Evolutionary conservation across 1,284 basidiomycete species (phyloP).

Genomic region (Pseudozyma tsukubaensis): DNA sequence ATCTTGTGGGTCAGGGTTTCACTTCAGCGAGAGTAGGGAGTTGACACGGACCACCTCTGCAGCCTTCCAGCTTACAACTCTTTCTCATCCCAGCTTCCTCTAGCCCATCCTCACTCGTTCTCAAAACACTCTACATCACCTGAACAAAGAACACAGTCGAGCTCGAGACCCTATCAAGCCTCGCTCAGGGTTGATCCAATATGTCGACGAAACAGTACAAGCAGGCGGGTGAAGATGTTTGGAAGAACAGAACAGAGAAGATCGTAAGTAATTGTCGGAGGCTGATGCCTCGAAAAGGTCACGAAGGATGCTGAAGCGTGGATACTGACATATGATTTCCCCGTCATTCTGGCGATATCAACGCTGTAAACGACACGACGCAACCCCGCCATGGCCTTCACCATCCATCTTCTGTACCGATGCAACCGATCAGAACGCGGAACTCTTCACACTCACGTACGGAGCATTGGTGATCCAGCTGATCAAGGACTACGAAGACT

Average conservation of each 20-base stretch:
- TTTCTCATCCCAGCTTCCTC: not conserved
- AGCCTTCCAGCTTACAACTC: not conserved
- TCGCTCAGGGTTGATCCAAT: not conserved
- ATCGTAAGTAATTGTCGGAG: conserved; percentile 48
- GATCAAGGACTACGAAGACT: conserved; percentile 99
- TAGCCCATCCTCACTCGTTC: not conserved
- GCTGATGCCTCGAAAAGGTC: not conserved
- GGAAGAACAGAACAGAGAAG: conserved; percentile 68
- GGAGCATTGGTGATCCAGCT: conserved; percentile 97
- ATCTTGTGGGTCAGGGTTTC: conserved; percentile 5
- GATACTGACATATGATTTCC: conserved; percentile 1
- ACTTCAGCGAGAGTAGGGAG: conserved; percentile 5
- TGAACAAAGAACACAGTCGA: not conserved
- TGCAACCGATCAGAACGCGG: conserved; percentile 76
- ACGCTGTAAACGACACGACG: too few species aligned
- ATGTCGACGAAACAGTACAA: conserved; percentile 65
- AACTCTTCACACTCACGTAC: conserved; percentile 96
- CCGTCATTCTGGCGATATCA: not conserved
- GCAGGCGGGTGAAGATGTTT: conserved; percentile 64
- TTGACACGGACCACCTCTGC: conserved; percentile 22
- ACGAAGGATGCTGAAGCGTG: too few species aligned
- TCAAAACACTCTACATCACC: not conserved
- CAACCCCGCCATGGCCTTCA: not conserved
- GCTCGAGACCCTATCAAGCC: too few species aligned
- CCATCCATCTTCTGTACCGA: not conserved